Evolutionary conservation across 2,329 filamentous ascomycete species (phyloP).

Genomic region (Beauveria sp.): DNA sequence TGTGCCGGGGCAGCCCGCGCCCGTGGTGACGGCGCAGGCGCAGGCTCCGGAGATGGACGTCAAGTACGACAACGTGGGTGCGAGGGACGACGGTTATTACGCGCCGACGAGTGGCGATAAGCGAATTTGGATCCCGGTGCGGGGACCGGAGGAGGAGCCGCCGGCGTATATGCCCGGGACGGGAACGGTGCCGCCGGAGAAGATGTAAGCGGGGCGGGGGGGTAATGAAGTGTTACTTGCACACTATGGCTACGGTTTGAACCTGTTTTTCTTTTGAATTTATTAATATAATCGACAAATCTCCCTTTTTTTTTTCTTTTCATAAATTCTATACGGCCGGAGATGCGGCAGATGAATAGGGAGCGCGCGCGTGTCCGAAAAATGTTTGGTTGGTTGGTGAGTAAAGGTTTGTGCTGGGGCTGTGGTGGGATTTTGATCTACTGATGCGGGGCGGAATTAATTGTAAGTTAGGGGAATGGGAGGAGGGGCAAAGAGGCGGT

Average conservation of each 20-base stretch:
- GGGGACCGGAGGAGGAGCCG: slow-evolving; percentile 2
- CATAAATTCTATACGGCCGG: too few relatives aligned
- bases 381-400: too few relatives aligned
- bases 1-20: not conserved
- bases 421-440: too few relatives aligned
- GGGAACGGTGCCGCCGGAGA: not conserved
- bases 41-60: not conserved
- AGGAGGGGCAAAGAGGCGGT: not conserved
- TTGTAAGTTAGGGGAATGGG: too few relatives aligned
- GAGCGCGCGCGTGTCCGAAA: too few relatives aligned
- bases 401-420: too few relatives aligned
- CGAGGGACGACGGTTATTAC: not conserved
- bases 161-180: not conserved
- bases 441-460: too few relatives aligned
- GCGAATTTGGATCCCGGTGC: not conserved
- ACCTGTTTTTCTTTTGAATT: not conserved
- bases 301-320: not conserved
- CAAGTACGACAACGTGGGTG: not conserved
- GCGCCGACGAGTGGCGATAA: not conserved
- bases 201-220: not conserved
- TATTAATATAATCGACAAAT: not conserved
- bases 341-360: too few relatives aligned
- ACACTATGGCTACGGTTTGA: not conserved
- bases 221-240: not conserved
- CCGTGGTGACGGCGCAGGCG: not conserved